Evolutionary conservation across 495 filamentous ascomycete species (phyloP).

Genomic region (Penicillium bialowiezense): DNA sequence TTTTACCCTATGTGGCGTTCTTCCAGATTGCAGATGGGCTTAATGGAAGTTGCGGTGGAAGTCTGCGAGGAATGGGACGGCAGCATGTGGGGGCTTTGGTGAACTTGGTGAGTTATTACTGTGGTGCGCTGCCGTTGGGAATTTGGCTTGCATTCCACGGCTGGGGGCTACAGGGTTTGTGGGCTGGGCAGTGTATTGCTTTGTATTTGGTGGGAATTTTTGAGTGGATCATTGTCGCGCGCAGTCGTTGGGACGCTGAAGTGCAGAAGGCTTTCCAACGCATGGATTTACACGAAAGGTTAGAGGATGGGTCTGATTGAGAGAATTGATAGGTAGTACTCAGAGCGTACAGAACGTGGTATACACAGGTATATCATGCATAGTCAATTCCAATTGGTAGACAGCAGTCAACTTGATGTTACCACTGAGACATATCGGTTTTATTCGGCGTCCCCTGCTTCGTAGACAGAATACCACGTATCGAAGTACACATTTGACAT

Average conservation of each 20-base stretch:
- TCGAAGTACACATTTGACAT: too few species aligned
- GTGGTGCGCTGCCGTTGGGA: constrained; percentile 77
- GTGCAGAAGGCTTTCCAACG: constrained; percentile 73
- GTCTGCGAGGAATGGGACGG: constrained; percentile 78
- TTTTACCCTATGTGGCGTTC: constrained; percentile 86
- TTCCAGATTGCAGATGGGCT: constrained; percentile 93
- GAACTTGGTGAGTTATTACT: constrained; percentile 87
- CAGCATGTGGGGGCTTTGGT: constrained; percentile 89
- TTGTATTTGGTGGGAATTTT: constrained; percentile 76
- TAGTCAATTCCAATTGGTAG: too few species aligned
- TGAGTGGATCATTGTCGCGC: constrained; percentile 78
- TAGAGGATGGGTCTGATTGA: constrained; percentile 33
- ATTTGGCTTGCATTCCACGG: constrained; percentile 87
- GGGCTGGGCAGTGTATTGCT: constrained; percentile 89
- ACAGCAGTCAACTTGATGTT: too few species aligned
- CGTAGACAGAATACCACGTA: too few species aligned
- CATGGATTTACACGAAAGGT: constrained; percentile 60
- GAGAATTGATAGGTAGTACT: background rate
- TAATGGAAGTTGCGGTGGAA: constrained; percentile 82
- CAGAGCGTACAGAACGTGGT: too few species aligned
- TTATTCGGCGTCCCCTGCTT: too few species aligned
- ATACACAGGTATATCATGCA: too few species aligned
- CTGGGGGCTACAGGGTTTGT: constrained; percentile 81
- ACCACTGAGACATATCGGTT: too few species aligned
- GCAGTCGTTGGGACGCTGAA: constrained; percentile 76